Evolutionary conservation across 352 stramenopile species (phyloP).

Genomic region (Pythium grandisporangium): DNA sequence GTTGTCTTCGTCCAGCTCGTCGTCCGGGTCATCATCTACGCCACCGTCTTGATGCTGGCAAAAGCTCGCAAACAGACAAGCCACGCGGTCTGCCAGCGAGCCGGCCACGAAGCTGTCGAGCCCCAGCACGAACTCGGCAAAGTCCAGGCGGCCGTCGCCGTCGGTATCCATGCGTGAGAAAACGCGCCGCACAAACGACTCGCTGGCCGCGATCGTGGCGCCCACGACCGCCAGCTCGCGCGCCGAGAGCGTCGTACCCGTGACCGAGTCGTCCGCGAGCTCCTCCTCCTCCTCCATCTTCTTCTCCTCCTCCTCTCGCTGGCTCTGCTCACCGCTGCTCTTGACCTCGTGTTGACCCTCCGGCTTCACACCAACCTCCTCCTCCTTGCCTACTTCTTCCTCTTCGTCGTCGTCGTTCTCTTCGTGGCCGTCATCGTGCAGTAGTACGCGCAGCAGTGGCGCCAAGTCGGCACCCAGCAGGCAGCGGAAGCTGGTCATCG

Average conservation of each 20-base stretch:
- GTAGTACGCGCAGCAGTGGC: slow-evolving; percentile 18
- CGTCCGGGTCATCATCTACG: slow-evolving; percentile 14
- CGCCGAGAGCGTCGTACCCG: background rate
- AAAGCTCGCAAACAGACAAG: slow-evolving; percentile 31
- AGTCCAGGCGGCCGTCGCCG: slow-evolving; percentile 33
- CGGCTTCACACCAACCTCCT: slow-evolving; percentile 13
- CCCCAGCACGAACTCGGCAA: slow-evolving; percentile 38
- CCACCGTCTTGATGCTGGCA: no score
- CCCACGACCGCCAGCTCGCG: slow-evolving; percentile 6
- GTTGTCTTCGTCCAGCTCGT: background rate
- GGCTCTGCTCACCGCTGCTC: no score
- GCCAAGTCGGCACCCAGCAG: slow-evolving; percentile 26
- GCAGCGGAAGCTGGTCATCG: slow-evolving; percentile 27
- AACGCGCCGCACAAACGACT: slow-evolving; percentile 29
- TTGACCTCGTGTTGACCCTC: no score
- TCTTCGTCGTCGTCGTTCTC: no score
- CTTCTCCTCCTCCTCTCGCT: no score
- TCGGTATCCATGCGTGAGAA: slow-evolving; percentile 34
- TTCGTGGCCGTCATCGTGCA: no score
- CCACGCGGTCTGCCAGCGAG: slow-evolving; percentile 28
- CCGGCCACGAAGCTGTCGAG: slow-evolving; percentile 31
- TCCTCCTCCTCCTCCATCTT: no score
- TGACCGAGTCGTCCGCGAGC: no score
- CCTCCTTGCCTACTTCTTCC: no score
- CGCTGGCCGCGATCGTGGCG: slow-evolving; percentile 30